Percentiles rank a stretch among this genome's conserved stretches.
Evolutionary conservation across 176 grass and related monocot genomes (phyloP).

Genomic region (Avena insularis): DNA sequence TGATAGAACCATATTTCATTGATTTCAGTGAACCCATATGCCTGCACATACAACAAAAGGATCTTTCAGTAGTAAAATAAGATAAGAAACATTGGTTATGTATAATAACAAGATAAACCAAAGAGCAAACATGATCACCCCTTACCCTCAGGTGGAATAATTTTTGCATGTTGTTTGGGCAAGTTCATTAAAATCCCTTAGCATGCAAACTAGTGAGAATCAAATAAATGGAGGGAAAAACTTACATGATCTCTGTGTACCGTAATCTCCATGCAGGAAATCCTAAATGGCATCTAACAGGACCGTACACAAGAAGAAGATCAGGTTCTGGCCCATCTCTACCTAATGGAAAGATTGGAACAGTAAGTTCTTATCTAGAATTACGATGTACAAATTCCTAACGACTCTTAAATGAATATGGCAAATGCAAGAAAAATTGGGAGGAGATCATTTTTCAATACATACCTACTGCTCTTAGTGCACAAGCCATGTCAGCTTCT

Average conservation of each 20-base stretch:
- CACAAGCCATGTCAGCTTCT: slow-evolving; percentile 60
- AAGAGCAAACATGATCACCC: slow-evolving; percentile 8
- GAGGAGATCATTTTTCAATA: background rate
- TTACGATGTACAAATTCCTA: slow-evolving; percentile 18
- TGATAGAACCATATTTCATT: slow-evolving; percentile 60
- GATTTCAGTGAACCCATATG: slow-evolving; percentile 65
- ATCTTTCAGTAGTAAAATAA: slow-evolving; percentile 6
- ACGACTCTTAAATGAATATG: background rate
- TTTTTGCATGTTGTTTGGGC: background rate
- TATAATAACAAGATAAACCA: slow-evolving; percentile 33
- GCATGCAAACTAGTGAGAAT: background rate
- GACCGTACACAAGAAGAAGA: slow-evolving; percentile 80
- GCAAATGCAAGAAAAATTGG: background rate
- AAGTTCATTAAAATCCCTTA: background rate
- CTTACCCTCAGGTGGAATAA: slow-evolving; percentile 12
- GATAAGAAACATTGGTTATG: background rate
- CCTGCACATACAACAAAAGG: slow-evolving; percentile 41
- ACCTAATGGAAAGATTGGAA: slow-evolving; percentile 54
- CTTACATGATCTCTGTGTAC: slow-evolving; percentile 84
- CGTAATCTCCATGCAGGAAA: slow-evolving; percentile 87
- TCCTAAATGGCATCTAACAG: slow-evolving; percentile 78
- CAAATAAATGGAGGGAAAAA: background rate
- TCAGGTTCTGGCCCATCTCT: slow-evolving; percentile 65
- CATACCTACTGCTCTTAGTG: slow-evolving; percentile 71
- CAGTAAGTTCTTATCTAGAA: slow-evolving; percentile 7